phyloP scores from a whole-genome alignment of 805 yeast species.

The Cyberlindnera sargentensis region DNA sequence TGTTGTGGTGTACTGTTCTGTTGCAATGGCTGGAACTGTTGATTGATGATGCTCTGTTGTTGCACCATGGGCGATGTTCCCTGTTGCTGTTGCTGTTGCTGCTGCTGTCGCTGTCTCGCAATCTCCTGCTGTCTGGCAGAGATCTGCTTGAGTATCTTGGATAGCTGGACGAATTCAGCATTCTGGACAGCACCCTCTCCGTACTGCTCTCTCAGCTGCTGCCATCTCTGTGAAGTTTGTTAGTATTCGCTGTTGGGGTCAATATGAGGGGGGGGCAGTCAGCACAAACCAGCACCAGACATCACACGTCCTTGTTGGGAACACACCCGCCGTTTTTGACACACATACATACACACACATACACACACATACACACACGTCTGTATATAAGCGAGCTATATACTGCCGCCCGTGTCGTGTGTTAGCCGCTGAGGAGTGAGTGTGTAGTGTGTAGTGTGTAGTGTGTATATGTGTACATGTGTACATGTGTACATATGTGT shows the following conservation, averaged over 20 bases:
- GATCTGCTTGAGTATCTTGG: conserved; percentile 40
- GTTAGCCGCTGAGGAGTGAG: too few species aligned
- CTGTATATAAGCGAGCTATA: too few species aligned
- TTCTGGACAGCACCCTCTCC: conserved; percentile 52
- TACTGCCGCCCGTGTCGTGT: too few species aligned
- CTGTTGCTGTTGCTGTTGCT: conserved; percentile 11
- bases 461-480: too few species aligned
- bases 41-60: conserved; percentile 12
- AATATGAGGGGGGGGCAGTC: too few species aligned
- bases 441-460: too few species aligned
- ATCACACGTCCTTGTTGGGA: too few species aligned
- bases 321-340: too few species aligned
- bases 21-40: background rate
- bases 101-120: conserved; percentile 16
- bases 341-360: too few species aligned
- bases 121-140: conserved; percentile 33
- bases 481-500: background rate
- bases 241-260: conserved; percentile 1
- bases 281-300: too few species aligned
- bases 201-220: conserved; percentile 40
- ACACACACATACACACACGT: too few species aligned
- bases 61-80: conserved; percentile 6
- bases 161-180: conserved; percentile 51
- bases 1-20: conserved; percentile 10
- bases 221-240: conserved; percentile 40